These are phyloP conservation scores for Blastocystis sp. DNA, from an alignment of 352 stramenopile species.

Conservation along the genomic window DNA sequence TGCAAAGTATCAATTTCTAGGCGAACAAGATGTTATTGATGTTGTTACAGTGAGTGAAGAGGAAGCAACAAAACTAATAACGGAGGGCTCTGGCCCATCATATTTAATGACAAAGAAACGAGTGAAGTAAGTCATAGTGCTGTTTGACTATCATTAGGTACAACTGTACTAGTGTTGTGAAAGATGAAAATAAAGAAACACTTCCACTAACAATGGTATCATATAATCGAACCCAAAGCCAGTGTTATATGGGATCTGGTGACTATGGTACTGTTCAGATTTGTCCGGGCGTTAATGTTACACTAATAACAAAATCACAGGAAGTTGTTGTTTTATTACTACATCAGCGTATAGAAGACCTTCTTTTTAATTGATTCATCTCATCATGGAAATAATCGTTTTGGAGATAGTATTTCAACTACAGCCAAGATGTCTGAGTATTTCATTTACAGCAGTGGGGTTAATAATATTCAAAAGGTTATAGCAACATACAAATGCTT, in stretches of 20 bases:
- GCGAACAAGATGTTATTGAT: background rate
- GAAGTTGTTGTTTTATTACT: background rate
- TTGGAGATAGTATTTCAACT: background rate
- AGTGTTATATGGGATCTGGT: background rate
- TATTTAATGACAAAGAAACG: conserved; percentile 9
- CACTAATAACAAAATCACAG: background rate
- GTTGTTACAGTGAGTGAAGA: conserved; percentile 1
- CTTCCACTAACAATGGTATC: background rate
- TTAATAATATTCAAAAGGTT: background rate
- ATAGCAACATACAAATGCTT: background rate
- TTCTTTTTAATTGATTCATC: background rate
- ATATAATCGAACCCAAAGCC: background rate
- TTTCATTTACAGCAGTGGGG: background rate
- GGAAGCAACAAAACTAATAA: background rate
- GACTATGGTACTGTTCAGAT: background rate
- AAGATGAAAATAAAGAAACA: background rate
- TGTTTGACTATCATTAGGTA: background rate
- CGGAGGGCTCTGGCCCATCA: background rate
- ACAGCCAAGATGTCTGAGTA: background rate
- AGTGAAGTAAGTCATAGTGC: background rate
- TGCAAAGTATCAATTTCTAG: conserved; percentile 11
- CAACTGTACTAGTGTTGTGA: background rate
- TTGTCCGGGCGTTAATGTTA: background rate
- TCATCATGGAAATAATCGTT: background rate
- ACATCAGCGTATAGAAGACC: background rate